Evolutionary conservation across 2,329 filamentous ascomycete species (phyloP), one percentile per base, ranked within the genome.

Genomic region (Helotiales sp.): DNA sequence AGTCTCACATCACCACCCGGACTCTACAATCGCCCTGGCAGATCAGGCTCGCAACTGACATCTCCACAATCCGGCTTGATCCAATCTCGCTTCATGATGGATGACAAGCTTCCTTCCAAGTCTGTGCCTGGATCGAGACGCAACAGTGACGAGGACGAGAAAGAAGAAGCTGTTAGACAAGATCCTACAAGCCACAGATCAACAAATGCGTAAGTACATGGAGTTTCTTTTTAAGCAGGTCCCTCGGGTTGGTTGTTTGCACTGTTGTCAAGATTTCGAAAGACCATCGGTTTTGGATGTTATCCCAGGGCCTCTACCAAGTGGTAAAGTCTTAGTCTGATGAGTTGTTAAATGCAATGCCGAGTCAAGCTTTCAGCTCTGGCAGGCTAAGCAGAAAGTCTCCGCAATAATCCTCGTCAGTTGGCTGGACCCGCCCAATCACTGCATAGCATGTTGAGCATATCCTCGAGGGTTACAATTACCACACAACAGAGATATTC

Each of bases 71-170:
- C 83, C 13, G 83, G 83, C 47, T 79, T 85, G 61, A 77, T 81
- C 65, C 84, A 82, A 61, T 81, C 80, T 61, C 78, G 81, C 54
- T 85, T 84, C 59, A 79, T 80, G 44, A 83, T 81, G 66, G 81
- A 88, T 66, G 84, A 88, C 59, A 81, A 83, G 53, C 77, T 91
- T 48, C 89, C 91, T 15, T 93, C 91, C 12, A 89, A 91, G 66
- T 97, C 93, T 25, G 87, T 96, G 51, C 92, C 93, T 47, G 87
- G 84, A 29, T 95, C 93, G 61, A 85, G 93, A 64, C 89, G 93
- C 64, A 96, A 96, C 71, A 98, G 93, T 54, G 89, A 97, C 71
- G 89, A 93, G 65, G 90, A 93, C 66, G 91, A 96, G 68, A 92
- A 93, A 70, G 89, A 92, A 70, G 85, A 88, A 66, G 84, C 87